These are phyloP conservation scores for Neckera pumila DNA, from an alignment of 225 moss, liverwort and hornwort genomes.

Conservation along the genomic window DNA sequence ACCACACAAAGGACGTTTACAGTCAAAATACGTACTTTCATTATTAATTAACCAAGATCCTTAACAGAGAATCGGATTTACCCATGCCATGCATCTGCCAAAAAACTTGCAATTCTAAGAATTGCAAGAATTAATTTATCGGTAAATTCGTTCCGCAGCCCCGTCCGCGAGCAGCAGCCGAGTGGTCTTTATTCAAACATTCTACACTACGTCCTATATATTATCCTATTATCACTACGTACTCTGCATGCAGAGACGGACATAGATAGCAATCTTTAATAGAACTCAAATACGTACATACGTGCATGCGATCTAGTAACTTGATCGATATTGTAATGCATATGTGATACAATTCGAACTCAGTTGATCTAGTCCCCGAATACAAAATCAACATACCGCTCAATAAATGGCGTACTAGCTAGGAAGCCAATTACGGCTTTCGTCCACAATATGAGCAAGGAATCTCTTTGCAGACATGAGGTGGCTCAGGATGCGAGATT, in stretches of 20 bases:
- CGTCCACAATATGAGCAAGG: conserved; percentile 1
- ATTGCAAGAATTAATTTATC: background rate
- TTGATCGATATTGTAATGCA: background rate
- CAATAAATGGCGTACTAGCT: background rate
- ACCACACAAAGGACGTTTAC: background rate
- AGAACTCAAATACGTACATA: background rate
- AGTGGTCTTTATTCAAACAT: background rate
- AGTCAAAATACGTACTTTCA: background rate
- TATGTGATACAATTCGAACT: background rate
- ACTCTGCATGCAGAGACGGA: background rate
- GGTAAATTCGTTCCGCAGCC: background rate
- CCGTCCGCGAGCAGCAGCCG: background rate
- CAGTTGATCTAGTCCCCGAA: background rate
- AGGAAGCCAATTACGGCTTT: background rate
- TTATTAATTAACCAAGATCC: background rate
- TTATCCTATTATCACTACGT: too few relatives aligned
- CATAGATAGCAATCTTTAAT: background rate
- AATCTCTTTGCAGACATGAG: background rate
- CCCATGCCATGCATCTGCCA: background rate
- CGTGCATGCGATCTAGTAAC: background rate
- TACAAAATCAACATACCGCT: background rate
- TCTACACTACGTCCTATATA: background rate
- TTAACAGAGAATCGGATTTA: background rate
- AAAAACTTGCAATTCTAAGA: too few relatives aligned
- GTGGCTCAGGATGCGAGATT: conserved; percentile 1